Evolutionary conservation across 768 basidiomycete genomes (phyloP).

Genomic region (Rhodosporidiobolus odoratus): DNA sequence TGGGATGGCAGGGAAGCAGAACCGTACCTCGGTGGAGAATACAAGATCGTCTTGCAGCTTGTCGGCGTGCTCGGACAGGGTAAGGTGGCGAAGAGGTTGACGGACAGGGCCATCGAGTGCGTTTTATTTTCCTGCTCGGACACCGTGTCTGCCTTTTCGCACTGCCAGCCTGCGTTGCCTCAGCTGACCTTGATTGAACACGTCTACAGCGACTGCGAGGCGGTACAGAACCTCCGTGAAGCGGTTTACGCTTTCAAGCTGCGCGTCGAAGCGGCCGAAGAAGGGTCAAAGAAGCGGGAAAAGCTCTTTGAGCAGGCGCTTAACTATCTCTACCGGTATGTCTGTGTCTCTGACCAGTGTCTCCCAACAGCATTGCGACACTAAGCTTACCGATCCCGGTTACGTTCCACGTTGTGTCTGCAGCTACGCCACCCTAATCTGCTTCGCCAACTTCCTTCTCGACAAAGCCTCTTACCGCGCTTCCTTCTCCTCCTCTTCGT

Average conservation of each 20-base stretch:
- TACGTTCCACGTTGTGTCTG: not conserved
- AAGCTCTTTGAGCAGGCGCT: conserved; percentile 70
- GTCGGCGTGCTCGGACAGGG: conserved; percentile 55
- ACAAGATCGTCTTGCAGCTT: conserved; percentile 91
- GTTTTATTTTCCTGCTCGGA: not conserved
- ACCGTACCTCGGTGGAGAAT: conserved; percentile 62
- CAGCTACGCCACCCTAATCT: conserved; percentile 79
- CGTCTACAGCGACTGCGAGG: conserved; percentile 48
- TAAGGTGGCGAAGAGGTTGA: conserved; percentile 82
- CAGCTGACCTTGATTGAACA: not conserved
- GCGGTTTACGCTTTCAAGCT: conserved; percentile 82
- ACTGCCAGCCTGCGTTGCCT: not conserved
- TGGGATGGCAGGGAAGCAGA: conserved; percentile 35
- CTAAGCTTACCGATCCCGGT: conserved; percentile 52
- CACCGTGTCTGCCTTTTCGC: too few relatives aligned
- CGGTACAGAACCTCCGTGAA: conserved; percentile 92
- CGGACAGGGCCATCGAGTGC: conserved; percentile 75
- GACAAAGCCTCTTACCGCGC: conserved; percentile 49
- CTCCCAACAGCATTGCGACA: too few relatives aligned
- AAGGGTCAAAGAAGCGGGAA: conserved; percentile 67
- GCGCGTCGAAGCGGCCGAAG: conserved; percentile 62
- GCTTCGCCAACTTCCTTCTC: conserved; percentile 89
- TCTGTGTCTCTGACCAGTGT: not conserved
- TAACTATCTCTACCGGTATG: conserved; percentile 69
- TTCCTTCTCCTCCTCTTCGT: not conserved